Conservation (phyloP, 768 basidiomycete species). For the Leccinum rimulosum region DNA sequence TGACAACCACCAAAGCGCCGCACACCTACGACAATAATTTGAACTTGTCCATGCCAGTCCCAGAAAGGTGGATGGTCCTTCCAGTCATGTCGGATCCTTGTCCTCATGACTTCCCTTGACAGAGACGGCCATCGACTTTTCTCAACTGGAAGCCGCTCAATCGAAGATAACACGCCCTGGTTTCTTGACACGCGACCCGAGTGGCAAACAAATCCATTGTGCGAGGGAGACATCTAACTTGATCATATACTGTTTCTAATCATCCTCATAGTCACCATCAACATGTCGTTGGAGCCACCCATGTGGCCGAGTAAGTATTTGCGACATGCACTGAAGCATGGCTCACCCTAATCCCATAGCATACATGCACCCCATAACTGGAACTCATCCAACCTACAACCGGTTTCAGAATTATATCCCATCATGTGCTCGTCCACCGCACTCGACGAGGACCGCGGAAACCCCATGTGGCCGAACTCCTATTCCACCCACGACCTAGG, state of each 20-base stretch:
- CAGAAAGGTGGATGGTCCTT: neutral
- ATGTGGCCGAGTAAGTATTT: neutral
- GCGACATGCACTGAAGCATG: neutral
- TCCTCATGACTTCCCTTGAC: neutral
- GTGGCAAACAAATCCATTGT: neutral
- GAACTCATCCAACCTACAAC: neutral
- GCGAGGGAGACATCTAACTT: neutral
- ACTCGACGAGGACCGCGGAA: neutral
- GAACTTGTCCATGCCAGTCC: neutral
- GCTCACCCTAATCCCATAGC: neutral
- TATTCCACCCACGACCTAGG: neutral
- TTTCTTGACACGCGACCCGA: neutral
- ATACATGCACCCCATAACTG: neutral
- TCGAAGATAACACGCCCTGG: neutral
- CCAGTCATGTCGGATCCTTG: neutral
- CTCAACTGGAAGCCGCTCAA: no score
- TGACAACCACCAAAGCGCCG: constrained; percentile 1
- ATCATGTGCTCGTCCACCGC: no score
- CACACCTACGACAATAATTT: neutral
- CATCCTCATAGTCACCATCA: neutral
- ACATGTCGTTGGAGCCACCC: neutral
- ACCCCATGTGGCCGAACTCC: neutral
- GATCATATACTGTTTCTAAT: neutral
- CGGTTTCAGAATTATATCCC: neutral
- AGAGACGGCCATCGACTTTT: neutral